phyloP scores from a whole-genome alignment of 371 early-diverging fungal species.

The Gilbertella persicaria region DNA sequence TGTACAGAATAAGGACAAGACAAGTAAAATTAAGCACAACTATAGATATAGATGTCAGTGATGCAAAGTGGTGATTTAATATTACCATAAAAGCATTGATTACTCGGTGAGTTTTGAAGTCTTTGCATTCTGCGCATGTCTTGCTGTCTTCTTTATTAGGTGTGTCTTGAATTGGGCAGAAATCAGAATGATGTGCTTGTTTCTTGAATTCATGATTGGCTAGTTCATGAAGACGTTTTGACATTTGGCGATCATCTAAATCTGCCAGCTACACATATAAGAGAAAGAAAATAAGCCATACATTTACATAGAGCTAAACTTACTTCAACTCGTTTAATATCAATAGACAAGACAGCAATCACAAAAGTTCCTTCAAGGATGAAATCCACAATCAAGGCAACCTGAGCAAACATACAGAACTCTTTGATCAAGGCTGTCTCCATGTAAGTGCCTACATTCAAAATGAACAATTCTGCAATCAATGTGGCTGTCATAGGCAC shows the following conservation, averaged over 20 bases:
- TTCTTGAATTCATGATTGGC: slow-evolving; percentile 6
- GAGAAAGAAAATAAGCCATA: background rate
- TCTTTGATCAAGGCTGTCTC: slow-evolving; percentile 65
- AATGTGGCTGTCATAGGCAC: slow-evolving; percentile 63
- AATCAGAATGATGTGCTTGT: slow-evolving; percentile 11
- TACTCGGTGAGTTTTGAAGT: slow-evolving; percentile 35
- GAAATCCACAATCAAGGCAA: slow-evolving; percentile 71
- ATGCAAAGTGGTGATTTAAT: background rate
- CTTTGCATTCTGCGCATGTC: slow-evolving; percentile 34
- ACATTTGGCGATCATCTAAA: slow-evolving; percentile 30
- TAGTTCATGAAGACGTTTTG: slow-evolving; percentile 30
- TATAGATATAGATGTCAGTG: slow-evolving; percentile 1
- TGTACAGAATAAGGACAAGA: slow-evolving; percentile 24
- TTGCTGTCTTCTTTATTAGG: slow-evolving; percentile 23
- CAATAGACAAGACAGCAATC: slow-evolving; percentile 69
- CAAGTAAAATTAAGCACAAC: slow-evolving; percentile 29
- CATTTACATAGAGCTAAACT: background rate
- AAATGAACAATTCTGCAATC: slow-evolving; percentile 53
- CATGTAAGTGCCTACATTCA: slow-evolving; percentile 56
- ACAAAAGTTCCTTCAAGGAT: slow-evolving; percentile 74
- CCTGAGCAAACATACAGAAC: slow-evolving; percentile 69
- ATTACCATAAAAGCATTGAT: slow-evolving; percentile 34
- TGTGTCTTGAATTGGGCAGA: slow-evolving; percentile 27
- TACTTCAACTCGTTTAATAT: slow-evolving; percentile 75
- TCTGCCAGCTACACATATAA: slow-evolving; percentile 26